Evolutionary conservation across 805 yeast species (phyloP).

Genomic region (Candida easanensis): DNA sequence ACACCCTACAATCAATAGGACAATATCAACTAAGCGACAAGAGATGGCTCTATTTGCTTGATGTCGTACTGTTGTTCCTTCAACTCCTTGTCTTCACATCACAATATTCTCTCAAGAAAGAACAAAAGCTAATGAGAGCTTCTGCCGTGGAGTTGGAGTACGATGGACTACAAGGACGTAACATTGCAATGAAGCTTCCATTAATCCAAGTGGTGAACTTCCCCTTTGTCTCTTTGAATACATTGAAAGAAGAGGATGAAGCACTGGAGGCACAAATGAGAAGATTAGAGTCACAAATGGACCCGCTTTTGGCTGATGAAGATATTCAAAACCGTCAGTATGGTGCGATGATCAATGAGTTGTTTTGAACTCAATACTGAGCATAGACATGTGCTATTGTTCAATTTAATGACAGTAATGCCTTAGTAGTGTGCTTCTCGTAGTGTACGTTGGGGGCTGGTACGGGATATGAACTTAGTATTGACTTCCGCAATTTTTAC

Average conservation of each 20-base stretch:
- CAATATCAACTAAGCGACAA: conserved; percentile 18
- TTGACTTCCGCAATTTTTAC: too few relatives aligned
- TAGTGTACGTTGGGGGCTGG: too few relatives aligned
- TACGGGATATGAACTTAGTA: too few relatives aligned
- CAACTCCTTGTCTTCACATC: conserved; percentile 20
- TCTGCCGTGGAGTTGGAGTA: conserved; percentile 12
- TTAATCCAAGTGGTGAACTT: conserved; percentile 15
- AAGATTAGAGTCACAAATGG: conserved; percentile 7
- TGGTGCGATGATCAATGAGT: neutral
- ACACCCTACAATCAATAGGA: conserved; percentile 26
- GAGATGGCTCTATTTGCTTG: conserved; percentile 16
- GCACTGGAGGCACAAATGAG: conserved; percentile 7
- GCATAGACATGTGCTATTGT: too few relatives aligned
- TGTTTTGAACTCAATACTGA: too few relatives aligned
- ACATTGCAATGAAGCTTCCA: conserved; percentile 15
- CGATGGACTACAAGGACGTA: conserved; percentile 26
- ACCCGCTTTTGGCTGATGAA: conserved; percentile 7
- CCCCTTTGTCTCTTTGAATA: conserved; percentile 13
- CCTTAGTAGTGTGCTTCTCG: too few relatives aligned
- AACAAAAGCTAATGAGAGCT: neutral
- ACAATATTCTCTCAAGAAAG: conserved; percentile 8
- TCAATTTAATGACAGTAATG: too few relatives aligned
- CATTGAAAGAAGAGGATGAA: conserved; percentile 17
- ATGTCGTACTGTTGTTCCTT: conserved; percentile 16
- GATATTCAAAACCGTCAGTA: neutral